Evolutionary conservation across 805 yeast species (phyloP).

Genomic region (Ogataea siamensis): DNA sequence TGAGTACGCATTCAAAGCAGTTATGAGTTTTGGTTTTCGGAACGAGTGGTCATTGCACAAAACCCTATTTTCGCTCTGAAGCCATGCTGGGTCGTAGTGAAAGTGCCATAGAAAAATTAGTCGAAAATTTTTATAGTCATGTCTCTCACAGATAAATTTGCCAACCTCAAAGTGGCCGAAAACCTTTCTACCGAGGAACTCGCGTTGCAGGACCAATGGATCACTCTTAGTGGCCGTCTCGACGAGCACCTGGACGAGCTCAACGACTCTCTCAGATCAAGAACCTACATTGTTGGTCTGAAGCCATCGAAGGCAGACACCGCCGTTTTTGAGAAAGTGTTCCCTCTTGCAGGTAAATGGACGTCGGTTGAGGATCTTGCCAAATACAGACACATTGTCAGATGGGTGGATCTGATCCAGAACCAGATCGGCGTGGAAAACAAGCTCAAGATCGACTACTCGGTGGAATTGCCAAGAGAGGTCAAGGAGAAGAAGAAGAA

Average conservation of each 20-base stretch:
- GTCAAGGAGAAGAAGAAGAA: conserved; percentile 38
- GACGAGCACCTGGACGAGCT: conserved; percentile 54
- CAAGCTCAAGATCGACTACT: conserved; percentile 54
- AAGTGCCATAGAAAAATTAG: too few relatives aligned
- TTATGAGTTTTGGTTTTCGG: too few relatives aligned
- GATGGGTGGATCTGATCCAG: conserved; percentile 93
- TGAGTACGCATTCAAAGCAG: too few relatives aligned
- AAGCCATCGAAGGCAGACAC: conserved; percentile 70
- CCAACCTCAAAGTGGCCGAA: conserved; percentile 30
- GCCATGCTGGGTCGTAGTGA: too few relatives aligned
- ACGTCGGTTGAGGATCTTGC: conserved; percentile 53
- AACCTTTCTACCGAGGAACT: conserved; percentile 35
- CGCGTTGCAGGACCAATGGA: conserved; percentile 78
- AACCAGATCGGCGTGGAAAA: conserved; percentile 53
- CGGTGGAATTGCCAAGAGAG: conserved; percentile 64
- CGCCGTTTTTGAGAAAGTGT: conserved; percentile 60
- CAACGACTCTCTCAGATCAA: conserved; percentile 64
- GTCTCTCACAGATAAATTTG: conserved; percentile 31
- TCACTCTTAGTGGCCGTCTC: conserved; percentile 65
- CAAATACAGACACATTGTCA: conserved; percentile 73
- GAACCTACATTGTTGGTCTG: conserved; percentile 71
- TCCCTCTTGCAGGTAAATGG: conserved; percentile 60
- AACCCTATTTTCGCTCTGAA: too few relatives aligned
- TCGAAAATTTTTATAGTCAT: conserved; percentile 25
- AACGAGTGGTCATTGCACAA: too few relatives aligned